A percentile compares a stretch with the other conserved stretches of the same genome.
Conservation (phyloP, 2,329 filamentous ascomycete species). For the Plectosphaerella cucumerina region DNA sequence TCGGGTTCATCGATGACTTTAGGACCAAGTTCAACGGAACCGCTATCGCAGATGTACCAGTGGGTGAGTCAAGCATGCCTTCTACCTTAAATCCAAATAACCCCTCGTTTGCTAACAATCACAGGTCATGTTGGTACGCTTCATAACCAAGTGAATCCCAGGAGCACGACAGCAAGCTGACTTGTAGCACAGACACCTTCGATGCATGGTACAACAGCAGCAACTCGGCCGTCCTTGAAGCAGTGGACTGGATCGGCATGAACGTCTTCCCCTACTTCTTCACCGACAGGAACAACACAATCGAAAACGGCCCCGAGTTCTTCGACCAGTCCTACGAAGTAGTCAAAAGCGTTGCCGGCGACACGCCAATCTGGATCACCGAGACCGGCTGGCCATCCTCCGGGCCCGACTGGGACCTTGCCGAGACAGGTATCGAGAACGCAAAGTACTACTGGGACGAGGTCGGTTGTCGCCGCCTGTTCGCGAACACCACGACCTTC, state of each 20-base stretch:
- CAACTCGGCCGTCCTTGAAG: slow-evolving; percentile 57
- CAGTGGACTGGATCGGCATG: slow-evolving; percentile 60
- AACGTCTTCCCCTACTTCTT: slow-evolving; percentile 67
- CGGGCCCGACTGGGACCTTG: slow-evolving; percentile 50
- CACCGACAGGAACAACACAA: slow-evolving; percentile 48
- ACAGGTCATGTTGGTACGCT: background rate
- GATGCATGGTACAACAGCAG: slow-evolving; percentile 55
- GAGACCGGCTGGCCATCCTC: slow-evolving; percentile 63
- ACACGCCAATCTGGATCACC: slow-evolving; percentile 56
- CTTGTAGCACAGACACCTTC: slow-evolving; percentile 64
- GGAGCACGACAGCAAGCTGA: background rate
- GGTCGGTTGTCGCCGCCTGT: slow-evolving; percentile 56
- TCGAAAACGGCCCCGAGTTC: slow-evolving; percentile 48
- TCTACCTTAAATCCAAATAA: too few relatives aligned
- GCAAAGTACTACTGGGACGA: slow-evolving; percentile 61
- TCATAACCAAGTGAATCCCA: background rate
- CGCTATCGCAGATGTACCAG: slow-evolving; percentile 40
- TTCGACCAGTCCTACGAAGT: slow-evolving; percentile 48
- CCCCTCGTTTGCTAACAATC: too few relatives aligned
- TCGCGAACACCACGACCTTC: slow-evolving; percentile 51
- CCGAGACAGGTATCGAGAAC: slow-evolving; percentile 51
- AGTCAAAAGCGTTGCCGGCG: slow-evolving; percentile 38
- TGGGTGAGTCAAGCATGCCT: slow-evolving; percentile 25
- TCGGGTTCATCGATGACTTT: slow-evolving; percentile 63
- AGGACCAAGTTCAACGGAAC: slow-evolving; percentile 49